These are phyloP conservation scores for Aspergillus sp. DNA, from an alignment of 2,329 filamentous ascomycete species.

Conservation along the genomic window DNA sequence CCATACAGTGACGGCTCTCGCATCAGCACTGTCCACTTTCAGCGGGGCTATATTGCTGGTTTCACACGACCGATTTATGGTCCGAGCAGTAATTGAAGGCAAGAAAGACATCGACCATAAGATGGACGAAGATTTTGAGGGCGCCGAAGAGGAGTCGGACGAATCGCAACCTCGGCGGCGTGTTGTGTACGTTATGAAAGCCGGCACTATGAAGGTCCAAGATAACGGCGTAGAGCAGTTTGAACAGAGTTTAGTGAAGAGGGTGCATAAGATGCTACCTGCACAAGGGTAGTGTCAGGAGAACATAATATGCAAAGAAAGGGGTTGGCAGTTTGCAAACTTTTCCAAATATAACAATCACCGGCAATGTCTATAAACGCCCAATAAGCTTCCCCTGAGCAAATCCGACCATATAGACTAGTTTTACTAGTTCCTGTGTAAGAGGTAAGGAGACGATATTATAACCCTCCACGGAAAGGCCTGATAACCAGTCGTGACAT, in stretches of 20 bases:
- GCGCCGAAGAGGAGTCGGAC: constrained; percentile 48
- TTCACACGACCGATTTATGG: constrained; percentile 80
- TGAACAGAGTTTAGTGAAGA: constrained; percentile 62
- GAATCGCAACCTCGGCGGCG: constrained; percentile 47
- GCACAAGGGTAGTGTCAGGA: background rate
- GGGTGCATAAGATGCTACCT: constrained; percentile 49
- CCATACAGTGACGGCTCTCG: constrained; percentile 72
- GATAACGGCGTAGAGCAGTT: constrained; percentile 65
- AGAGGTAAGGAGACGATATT: too few species aligned
- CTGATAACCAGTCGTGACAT: too few species aligned
- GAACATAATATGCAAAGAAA: background rate
- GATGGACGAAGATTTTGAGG: constrained; percentile 47
- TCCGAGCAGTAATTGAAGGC: constrained; percentile 71
- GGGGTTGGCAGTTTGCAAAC: too few species aligned
- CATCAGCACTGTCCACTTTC: constrained; percentile 65
- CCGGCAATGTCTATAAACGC: too few species aligned
- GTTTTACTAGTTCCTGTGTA: background rate
- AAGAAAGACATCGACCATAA: constrained; percentile 42
- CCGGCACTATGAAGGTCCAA: constrained; percentile 57
- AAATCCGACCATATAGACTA: background rate
- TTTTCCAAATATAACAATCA: too few species aligned
- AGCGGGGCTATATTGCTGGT: constrained; percentile 74
- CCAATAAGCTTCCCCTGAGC: too few species aligned
- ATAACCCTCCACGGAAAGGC: too few species aligned
- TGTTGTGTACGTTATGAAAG: constrained; percentile 60